Conservation (phyloP, 2,329 filamentous ascomycete species). For the Hypoxylon sp. region DNA sequence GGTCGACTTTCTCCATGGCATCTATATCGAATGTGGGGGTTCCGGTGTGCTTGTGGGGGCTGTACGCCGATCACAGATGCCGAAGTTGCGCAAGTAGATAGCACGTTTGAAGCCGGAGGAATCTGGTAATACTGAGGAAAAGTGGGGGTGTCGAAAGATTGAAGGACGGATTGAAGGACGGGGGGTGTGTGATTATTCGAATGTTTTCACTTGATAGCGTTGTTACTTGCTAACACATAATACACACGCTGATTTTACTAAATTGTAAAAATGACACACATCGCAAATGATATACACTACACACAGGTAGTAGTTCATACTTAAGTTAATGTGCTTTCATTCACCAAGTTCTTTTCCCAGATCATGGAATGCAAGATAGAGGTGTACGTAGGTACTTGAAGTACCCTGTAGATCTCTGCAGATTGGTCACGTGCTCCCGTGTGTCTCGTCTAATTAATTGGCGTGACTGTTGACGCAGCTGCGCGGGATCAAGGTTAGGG, state of each 20-base stretch:
- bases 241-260: not conserved
- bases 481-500: not conserved
- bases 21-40: constrained; percentile 65
- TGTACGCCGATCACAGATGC: constrained; percentile 54
- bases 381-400: too few relatives aligned
- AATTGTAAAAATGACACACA: not conserved
- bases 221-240: not conserved
- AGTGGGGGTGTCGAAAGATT: not conserved
- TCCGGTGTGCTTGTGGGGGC: constrained; percentile 65
- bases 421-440: not conserved
- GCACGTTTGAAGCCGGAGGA: not conserved
- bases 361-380: too few relatives aligned
- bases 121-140: not conserved
- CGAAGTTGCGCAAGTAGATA: constrained; percentile 19
- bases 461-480: constrained; percentile 15
- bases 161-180: not conserved
- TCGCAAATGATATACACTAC: not conserved
- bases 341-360: not conserved
- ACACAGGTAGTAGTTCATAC: not conserved
- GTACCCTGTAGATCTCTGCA: too few relatives aligned
- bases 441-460: constrained; percentile 16
- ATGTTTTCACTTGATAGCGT: not conserved
- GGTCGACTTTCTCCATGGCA: constrained; percentile 54
- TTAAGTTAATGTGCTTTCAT: not conserved
- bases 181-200: too few relatives aligned